Evolutionary conservation across 495 filamentous ascomycete species (phyloP).

Genomic region (Articulospora tetracladia): DNA sequence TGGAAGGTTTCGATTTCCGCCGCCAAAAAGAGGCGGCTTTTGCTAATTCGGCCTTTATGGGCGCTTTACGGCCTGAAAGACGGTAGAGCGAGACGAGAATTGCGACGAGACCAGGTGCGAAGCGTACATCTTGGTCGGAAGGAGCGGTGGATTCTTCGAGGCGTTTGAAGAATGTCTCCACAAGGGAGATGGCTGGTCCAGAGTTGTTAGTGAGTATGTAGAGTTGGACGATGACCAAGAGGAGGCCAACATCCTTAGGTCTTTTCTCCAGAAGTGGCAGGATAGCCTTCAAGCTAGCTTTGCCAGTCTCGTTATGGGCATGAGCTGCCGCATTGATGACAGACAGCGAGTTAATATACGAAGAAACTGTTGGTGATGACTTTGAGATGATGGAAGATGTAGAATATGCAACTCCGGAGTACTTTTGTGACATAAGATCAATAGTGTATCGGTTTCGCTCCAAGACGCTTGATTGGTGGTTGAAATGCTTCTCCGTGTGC

Average conservation of each 20-base stretch:
- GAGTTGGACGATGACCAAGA: conserved; percentile 80
- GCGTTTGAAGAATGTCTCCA: conserved; percentile 69
- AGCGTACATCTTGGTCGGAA: conserved; percentile 61
- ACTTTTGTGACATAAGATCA: conserved; percentile 78
- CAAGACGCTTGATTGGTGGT: conserved; percentile 67
- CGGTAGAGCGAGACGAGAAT: conserved; percentile 78
- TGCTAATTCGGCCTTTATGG: conserved; percentile 66
- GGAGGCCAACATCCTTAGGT: conserved; percentile 78
- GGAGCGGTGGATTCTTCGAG: conserved; percentile 64
- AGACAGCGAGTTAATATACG: conserved; percentile 59
- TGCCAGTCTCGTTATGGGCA: conserved; percentile 57
- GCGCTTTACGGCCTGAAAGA: conserved; percentile 68
- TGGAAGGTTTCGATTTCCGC: conserved; percentile 40
- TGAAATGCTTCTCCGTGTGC: conserved; percentile 70
- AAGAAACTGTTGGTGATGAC: conserved; percentile 50
- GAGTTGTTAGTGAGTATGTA: conserved; percentile 74
- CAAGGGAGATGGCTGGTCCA: conserved; percentile 65
- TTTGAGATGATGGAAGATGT: conserved; percentile 55
- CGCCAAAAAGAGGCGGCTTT: conserved; percentile 84
- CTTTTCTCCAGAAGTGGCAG: conserved; percentile 70
- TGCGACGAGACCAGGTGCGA: conserved; percentile 83
- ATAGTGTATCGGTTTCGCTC: conserved; percentile 65
- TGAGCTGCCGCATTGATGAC: conserved; percentile 80
- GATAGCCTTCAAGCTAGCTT: conserved; percentile 68
- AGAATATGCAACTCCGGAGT: conserved; percentile 62